Percentiles rank a stretch among this genome's conserved stretches.
Evolutionary conservation across 163 green algal species (phyloP).

Genomic region (Scenedesmus sp.): DNA sequence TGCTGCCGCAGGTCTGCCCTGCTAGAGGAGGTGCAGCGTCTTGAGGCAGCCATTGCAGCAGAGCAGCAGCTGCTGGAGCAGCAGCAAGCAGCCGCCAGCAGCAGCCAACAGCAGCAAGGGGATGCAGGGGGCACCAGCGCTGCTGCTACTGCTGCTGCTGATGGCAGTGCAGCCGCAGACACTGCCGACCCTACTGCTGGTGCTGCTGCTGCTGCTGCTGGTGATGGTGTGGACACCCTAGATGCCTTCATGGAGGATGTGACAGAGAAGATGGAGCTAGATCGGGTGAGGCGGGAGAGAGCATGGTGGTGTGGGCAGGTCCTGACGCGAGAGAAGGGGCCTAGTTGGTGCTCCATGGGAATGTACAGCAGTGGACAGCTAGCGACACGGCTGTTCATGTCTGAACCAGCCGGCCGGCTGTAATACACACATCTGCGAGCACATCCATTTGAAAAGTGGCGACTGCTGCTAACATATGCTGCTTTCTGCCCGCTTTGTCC

Average conservation of each 20-base stretch:
- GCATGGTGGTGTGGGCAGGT: background rate
- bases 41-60: conserved; percentile 55
- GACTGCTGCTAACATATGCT: background rate
- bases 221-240: conserved; percentile 66
- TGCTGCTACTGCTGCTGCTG: background rate
- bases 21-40: conserved; percentile 56
- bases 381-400: too few relatives aligned
- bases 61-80: conserved; percentile 56
- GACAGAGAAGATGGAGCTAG: conserved; percentile 67
- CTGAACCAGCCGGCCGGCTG: too few relatives aligned
- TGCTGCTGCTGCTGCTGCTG: conserved; percentile 26
- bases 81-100: background rate
- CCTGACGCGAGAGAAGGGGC: too few relatives aligned
- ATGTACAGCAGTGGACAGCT: too few relatives aligned
- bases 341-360: too few relatives aligned
- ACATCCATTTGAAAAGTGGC: background rate
- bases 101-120: background rate
- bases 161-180: background rate
- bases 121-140: background rate
- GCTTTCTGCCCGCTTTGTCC: background rate
- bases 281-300: conserved; percentile 66
- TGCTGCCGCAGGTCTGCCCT: conserved; percentile 66
- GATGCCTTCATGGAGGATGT: conserved; percentile 87
- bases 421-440: too few relatives aligned
- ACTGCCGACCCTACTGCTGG: background rate